These are phyloP conservation scores for Tricladium varicosporioides DNA, from an alignment of 2,329 filamentous ascomycete genomes.

Conservation along the genomic window DNA sequence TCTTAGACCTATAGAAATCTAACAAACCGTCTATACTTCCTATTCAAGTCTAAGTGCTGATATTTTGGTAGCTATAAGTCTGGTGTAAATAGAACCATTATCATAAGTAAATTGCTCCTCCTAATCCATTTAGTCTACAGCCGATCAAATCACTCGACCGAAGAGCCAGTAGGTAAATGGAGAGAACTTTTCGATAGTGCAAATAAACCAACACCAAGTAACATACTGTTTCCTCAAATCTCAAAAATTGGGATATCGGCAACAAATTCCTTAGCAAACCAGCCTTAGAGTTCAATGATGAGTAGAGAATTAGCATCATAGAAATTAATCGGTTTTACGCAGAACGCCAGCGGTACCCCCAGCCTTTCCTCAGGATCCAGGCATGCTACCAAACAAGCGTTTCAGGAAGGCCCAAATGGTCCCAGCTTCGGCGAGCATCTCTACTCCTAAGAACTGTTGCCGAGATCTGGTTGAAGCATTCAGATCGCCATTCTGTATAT, in stretches of 20 bases:
- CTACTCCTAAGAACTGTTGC: slow-evolving; percentile 12
- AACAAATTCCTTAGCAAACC: slow-evolving; percentile 36
- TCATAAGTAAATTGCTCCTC: too few species aligned
- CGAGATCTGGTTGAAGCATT: slow-evolving; percentile 6
- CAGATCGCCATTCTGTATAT: slow-evolving; percentile 24
- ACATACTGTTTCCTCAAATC: background rate
- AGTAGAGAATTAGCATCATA: slow-evolving; percentile 16
- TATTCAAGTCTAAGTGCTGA: too few species aligned
- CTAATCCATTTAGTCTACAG: too few species aligned
- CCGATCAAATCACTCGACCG: background rate
- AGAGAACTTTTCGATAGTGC: background rate
- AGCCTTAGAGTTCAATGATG: slow-evolving; percentile 14
- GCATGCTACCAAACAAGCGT: slow-evolving; percentile 19
- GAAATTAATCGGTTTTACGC: slow-evolving; percentile 22
- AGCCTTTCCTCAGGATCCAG: slow-evolving; percentile 23
- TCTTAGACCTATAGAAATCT: too few species aligned
- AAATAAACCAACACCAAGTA: background rate
- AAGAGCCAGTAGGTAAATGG: background rate
- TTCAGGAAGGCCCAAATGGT: background rate
- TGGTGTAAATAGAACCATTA: too few species aligned
- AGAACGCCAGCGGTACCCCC: slow-evolving; percentile 20
- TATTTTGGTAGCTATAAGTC: too few species aligned
- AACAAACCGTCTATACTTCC: too few species aligned
- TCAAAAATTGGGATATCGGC: slow-evolving; percentile 35
- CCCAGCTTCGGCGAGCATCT: background rate